Base-by-base conservation (phyloP, 176 grass and related monocot species). In the Hyparrhenia diplandra region DNA sequence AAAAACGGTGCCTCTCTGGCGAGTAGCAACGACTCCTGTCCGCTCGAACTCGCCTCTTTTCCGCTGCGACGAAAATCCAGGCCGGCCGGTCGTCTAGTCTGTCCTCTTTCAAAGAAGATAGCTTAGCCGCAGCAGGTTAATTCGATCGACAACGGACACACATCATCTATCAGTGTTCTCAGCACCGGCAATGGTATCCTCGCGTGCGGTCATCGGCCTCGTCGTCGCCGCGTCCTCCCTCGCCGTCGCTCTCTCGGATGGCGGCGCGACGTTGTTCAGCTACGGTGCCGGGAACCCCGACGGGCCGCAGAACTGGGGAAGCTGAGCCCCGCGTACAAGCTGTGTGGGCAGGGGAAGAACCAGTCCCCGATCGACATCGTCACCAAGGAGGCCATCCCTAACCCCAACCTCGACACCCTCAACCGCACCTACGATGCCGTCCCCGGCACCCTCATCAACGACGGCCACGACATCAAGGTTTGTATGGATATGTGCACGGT, bases 281-380 rank as follows among this genome's bases (percentile, higher is more conserved):
- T 86, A 88, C 77, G 3, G 3, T 20, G 1, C 8, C 18, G 88
- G 74, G 46, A 70, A 31, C 12, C 2, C 43, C 0, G 35, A n/a
- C 6, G 90, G 90, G 3, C 92, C 95, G n/a, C 61, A 87, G 58
- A 90, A 83, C 45, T 98, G 92, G 95, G 36, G 12, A 91, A 80
- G 68, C 80, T 94, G 59, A 85, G 71, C 88, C 74, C 86, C 4
- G 43, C 57, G 17, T 94, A 83, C 85, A 46, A 30, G 57, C 1
- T 80, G 3, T 98, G 92, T 63, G 83, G 65, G 28, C 61, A 89
- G 0, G 95, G 95, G 12, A 69, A 73, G 16, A 18, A 31, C 6
- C 95, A 98, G 49, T 98, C 95, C 14, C 95, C 95, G 11, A 79
- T 98, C 65, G 42, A 98, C 88, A 92, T 97, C 73, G 58, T 73